Evolutionary conservation across 2,329 filamentous ascomycete species (phyloP), one percentile per base, ranked within the genome.

Genomic region (Claviceps sp.): DNA sequence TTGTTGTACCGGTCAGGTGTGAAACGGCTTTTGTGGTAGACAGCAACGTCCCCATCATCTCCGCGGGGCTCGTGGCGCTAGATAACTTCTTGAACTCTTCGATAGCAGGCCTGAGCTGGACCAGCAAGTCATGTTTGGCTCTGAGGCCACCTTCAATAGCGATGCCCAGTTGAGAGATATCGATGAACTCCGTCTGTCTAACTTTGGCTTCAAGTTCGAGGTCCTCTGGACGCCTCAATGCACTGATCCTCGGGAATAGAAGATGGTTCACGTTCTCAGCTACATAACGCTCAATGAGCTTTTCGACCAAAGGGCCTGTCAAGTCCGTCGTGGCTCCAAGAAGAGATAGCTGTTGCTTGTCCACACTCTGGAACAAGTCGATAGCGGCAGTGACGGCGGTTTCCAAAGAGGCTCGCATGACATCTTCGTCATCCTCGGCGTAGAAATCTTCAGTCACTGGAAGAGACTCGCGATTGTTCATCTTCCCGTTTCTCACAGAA

Each of bases 121-220:
- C 75, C 3, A 87, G 82, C 34, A 98, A 75, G 60, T 93, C 86
- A 56, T 88, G 81, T 63, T 95, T 97, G 38, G 83, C 87, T 58
- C 77, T 77, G 50, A 78, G 78, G 0, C 88, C 88, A 45, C 86
- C 86, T 54, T 90, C 85, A 46, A 96, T 87, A 3, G 81, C 76
- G 50, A 98, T 89, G 1, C 93, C 93, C 16, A 98, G 82, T 67
- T 98, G 93, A 1, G 89, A 93, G 50, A 98, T 86, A 66, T 98
- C 93, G 52, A 98, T 83, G 61, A 84, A 87, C 61, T 89, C 82
- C 89, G 97, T 97, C 64, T 95, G 88, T 43, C 87, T 81, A 52
- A 96, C 93, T 63, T 93, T 89, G 26, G 82, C 80, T 64, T 97
- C 91, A 5, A 98, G 73, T 60, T 96, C 89, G 8, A 86, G 72